Evolutionary conservation across 768 basidiomycete species (phyloP), one percentile per base, ranked within the genome.

Genomic region (Lanmaoa pseudosensibilis): DNA sequence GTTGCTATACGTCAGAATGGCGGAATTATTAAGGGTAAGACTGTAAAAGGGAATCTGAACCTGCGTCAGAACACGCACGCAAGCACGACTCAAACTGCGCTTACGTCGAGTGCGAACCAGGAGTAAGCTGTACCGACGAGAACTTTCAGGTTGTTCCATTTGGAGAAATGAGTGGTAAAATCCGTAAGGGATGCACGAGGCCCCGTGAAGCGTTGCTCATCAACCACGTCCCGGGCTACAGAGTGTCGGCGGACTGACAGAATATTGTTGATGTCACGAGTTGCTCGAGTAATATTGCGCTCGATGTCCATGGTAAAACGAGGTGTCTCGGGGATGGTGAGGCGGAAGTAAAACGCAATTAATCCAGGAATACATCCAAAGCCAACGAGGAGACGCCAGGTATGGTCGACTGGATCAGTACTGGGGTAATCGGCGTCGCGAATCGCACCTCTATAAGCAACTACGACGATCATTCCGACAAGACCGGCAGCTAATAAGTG

Each of bases 301-400:
- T 91, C 88, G 59, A 95, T 83, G 77, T 94, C 92, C 88, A 94
- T 92, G 57, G 91, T 95, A 73, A 80, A 86, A 59, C 93, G 91
- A 30, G 93, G 93, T 1, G 92, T 94, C 72, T 95, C 92, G 13
- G 92, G 91, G 66, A 95, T 92, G 32, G 92, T 94, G 39, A 93
- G 78, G 65, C 93, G 90, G 85, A 89, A 92, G 77, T 92, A 94
- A 50, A 92, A 82, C 16, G 90, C 90, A 49, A 92, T 69, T 41
- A 78, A 75, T 48, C 83, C 93, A 39, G 93, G 92, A 43, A 96
- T 74, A 56, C 86, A 88, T 40, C 93, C 93, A 41, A 95, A 75
- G 62, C 93, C 93, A 71, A 94, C 88, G 65, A 95, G 79, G 46
- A 94, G 75, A 64, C 94, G 87, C 93, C 93, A 94, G 70, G 82